A percentile compares a stretch with the other conserved stretches of the same genome.
Conservation (phyloP, 495 filamentous ascomycete species). For the Xeromyces bisporus region DNA sequence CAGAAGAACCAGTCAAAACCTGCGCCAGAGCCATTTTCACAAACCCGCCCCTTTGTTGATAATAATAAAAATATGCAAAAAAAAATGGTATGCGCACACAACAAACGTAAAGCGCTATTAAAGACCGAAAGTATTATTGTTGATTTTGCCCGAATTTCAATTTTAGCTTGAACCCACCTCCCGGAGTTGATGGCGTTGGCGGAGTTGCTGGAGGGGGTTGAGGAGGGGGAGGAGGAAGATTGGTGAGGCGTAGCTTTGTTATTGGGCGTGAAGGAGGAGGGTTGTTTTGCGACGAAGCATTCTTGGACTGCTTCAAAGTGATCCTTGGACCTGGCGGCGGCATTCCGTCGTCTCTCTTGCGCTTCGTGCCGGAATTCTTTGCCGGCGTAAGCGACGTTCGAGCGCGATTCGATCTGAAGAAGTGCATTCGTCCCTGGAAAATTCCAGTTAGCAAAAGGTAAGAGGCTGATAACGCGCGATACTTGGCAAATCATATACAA, state of each 20-base stretch:
- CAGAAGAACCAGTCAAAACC: no score
- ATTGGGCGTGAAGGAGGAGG: constrained; percentile 12
- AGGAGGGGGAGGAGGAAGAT: constrained; percentile 11
- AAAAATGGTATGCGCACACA: constrained; percentile 6
- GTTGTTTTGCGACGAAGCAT: constrained; percentile 5
- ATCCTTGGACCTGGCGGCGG: constrained; percentile 24
- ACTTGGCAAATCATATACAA: not conserved
- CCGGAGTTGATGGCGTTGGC: constrained; percentile 17
- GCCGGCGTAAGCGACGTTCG: constrained; percentile 16
- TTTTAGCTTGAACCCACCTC: constrained; percentile 27
- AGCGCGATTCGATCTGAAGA: constrained; percentile 17
- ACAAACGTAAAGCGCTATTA: constrained; percentile 4
- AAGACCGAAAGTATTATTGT: constrained; percentile 10
- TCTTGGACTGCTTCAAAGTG: constrained; percentile 30
- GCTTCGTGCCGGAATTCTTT: constrained; percentile 22
- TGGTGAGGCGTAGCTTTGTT: constrained; percentile 25
- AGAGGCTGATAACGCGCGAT: no score
- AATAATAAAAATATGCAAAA: not conserved
- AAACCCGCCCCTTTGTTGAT: not conserved
- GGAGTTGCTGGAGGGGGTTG: constrained; percentile 7
- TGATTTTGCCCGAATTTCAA: constrained; percentile 25
- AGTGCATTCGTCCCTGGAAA: constrained; percentile 21
- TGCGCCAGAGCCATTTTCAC: no score
- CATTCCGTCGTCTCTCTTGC: constrained; percentile 30
- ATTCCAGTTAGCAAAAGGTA: constrained; percentile 4